Evolutionary conservation across 192 early-diverging fungal genomes (phyloP), one percentile per base, ranked within the genome.

Genomic region (Coemansia sp.): DNA sequence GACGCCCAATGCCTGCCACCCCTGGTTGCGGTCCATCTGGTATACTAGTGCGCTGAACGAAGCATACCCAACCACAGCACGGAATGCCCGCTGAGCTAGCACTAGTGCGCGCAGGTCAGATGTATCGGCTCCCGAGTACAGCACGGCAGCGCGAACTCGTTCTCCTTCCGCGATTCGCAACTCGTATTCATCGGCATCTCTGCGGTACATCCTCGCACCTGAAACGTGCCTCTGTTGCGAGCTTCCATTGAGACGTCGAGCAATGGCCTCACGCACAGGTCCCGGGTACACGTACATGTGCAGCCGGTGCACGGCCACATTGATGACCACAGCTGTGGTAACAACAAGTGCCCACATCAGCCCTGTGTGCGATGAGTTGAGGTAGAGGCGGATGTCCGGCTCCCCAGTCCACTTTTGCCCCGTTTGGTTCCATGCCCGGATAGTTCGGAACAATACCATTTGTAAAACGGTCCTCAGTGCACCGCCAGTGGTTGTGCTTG

Each of bases 341-440:
- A 56, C 29, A 8, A 50, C 68, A 19, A 82, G 41, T 14, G 33
- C 19, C 80, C 80, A 82, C 64, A 70, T 65, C 38, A 58, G 53
- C 33, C 24, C 32, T n/a, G 21, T 32, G 19, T 63, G 53, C 27
- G 67, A 56, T 12, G 42, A 35, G 48, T 41, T 62, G 18, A 82
- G 58, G 54, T 58, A 56, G 36, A 59, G 33, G 21, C 76, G 74
- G 32, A 82, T 59, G 24, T 78, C 75, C 7, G 48, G 53, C 56
- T 69, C 72, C 22, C 65, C 76, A 7, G 64, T 26, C 68, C 71
- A 72, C 26, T 68, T 58, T 60, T 74, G 75, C 15, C 81, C 81
- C 9, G 81, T 77, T 40, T 74, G 68, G 41, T 79, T 82, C 75
- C 76, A 78, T 15, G 68, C 68, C 41, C 72, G 62, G 9, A 71